A percentile compares a stretch with the other conserved stretches of the same genome.
phyloP scores from a whole-genome alignment of 1,284 basidiomycete genomes.

The Boletus smithii region DNA sequence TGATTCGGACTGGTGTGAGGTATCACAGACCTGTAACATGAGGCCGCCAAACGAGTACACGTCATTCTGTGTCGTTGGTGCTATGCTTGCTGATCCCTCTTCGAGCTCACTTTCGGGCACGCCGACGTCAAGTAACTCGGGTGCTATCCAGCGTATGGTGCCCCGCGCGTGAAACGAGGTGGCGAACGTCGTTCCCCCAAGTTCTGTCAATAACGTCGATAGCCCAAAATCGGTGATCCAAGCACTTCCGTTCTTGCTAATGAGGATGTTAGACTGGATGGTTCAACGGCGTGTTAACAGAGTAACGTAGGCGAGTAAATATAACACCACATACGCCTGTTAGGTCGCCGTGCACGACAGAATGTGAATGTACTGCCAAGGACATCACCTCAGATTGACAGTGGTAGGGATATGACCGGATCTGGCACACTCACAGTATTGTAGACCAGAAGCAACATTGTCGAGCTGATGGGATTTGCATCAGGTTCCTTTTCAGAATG shows the following conservation, averaged over 20 bases:
- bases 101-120: background rate
- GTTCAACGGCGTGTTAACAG: background rate
- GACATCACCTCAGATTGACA: background rate
- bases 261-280: conserved; percentile 19
- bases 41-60: conserved; percentile 23
- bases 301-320: too few species aligned
- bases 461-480: conserved; percentile 9
- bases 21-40: conserved; percentile 18
- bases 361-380: conserved; percentile 22
- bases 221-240: conserved; percentile 17
- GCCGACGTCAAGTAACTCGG: conserved; percentile 26
- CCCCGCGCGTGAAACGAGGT: conserved; percentile 27
- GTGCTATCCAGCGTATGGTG: conserved; percentile 35
- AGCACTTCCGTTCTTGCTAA: conserved; percentile 7
- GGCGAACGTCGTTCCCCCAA: conserved; percentile 5
- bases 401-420: too few species aligned
- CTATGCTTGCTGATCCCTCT: background rate
- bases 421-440: conserved; percentile 14
- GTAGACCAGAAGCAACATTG: conserved; percentile 20
- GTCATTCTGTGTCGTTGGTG: conserved; percentile 8
- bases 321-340: conserved; percentile 20
- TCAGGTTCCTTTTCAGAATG: background rate
- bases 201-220: conserved; percentile 11
- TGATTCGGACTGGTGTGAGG: background rate
- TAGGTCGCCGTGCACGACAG: conserved; percentile 26